These are phyloP conservation scores for Ophiocordyceps sinensis DNA, from an alignment of 2,329 filamentous ascomycete species.

Conservation along the genomic window DNA sequence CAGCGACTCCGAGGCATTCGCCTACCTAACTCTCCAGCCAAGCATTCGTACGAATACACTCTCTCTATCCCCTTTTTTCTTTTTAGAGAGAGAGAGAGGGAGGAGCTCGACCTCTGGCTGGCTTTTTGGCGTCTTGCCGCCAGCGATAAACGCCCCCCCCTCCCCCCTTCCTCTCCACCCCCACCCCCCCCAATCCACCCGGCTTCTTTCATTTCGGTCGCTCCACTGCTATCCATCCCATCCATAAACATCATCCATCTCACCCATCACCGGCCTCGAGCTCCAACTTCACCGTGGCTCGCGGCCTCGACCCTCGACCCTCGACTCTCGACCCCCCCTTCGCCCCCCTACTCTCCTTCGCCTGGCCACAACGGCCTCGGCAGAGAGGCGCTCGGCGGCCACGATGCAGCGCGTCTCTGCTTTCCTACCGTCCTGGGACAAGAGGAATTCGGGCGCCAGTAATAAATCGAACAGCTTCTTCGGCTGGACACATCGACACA, in stretches of 20 bases:
- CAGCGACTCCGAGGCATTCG: too few relatives aligned
- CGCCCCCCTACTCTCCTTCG: constrained; percentile 18
- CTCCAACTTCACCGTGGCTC: neutral
- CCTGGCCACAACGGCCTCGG: constrained; percentile 17
- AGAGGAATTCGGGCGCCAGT: constrained; percentile 21
- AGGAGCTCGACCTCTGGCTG: too few relatives aligned
- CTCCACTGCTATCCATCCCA: too few relatives aligned
- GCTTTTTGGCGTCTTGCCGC: too few relatives aligned
- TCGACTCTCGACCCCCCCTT: constrained; percentile 7
- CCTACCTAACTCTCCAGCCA: too few relatives aligned
- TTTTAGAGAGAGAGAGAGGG: too few relatives aligned
- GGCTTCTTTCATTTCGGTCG: too few relatives aligned
- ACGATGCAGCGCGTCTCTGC: constrained; percentile 29
- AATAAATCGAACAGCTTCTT: constrained; percentile 18
- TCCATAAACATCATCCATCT: neutral
- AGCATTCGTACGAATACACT: too few relatives aligned
- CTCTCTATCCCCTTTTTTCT: too few relatives aligned
- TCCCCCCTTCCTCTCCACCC: too few relatives aligned
- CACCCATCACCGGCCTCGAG: neutral
- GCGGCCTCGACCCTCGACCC: constrained; percentile 6
- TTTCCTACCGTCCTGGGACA: constrained; percentile 30
- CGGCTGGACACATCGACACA: constrained; percentile 37
- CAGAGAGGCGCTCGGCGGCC: constrained; percentile 17
- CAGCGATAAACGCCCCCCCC: too few relatives aligned
- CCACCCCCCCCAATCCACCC: too few relatives aligned